Base-by-base conservation (phyloP, 192 early-diverging fungal genomes). In the Coemansia sp. region DNA sequence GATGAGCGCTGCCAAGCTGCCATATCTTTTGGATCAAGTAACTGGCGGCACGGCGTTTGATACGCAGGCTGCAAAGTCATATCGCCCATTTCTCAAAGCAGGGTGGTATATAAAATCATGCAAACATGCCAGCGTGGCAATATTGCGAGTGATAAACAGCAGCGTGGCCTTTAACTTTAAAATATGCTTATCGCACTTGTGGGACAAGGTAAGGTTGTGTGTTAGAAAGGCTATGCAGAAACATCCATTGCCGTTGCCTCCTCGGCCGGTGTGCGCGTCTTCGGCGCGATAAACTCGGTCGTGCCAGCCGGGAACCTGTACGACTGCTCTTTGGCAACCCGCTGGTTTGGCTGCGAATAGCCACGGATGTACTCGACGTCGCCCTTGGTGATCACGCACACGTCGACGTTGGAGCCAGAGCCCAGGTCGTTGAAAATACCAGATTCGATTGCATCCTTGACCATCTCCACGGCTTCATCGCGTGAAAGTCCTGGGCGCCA, bases 401-500 rank as follows among this genome's bases (percentile, higher is more conserved):
- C 83, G 75, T 99, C 93, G 42, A 99, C 93, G 67, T 95, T 97
- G 25, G 87, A 91, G 49, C 96, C 96, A 39, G 96, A 99, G 58
- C 96, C 96, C 28, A 97, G 68, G 70, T 99, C 96, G 77, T 99
- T 97, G 79, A 99, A 99, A 54, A 99, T 93, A 85, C 96, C 96
- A 11, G 94, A 88, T 69, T 90, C 86, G 67, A 99, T 93, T 40
- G 94, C 92, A 44, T 95, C 89, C 50, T 88, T 86, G 8, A 97
- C 96, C 46, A 99, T 49, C 23, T 87, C 83, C 48, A 97, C 85
- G 7, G 87, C 96, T 39, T 93, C 91, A 29, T 95, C 85, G 44
- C 91, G 82, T 85, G 80, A 74, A 80, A 98, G 83, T 34, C 87
- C 81, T 15, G 81, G 70, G 66, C 70, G 85, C 88, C 89, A 99